Evolutionary conservation across 805 yeast genomes (phyloP).

Genomic region (Candida quercuum): DNA sequence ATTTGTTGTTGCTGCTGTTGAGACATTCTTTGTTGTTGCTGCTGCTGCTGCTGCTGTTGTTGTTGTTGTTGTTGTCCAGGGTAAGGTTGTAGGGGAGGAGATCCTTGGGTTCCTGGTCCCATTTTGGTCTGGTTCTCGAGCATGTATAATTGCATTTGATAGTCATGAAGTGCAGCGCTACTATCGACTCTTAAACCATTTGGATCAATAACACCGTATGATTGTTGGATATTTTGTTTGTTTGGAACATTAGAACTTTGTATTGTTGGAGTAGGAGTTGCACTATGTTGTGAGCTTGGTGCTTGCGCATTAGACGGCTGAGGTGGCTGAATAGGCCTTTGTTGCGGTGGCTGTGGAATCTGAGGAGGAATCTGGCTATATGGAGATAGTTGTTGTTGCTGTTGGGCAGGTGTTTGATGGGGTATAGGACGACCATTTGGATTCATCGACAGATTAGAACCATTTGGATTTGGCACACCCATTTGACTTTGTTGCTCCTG

Average conservation of each 20-base stretch:
- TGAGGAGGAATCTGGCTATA: too few species aligned
- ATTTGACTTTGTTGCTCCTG: constrained; percentile 3
- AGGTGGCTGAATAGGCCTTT: not conserved
- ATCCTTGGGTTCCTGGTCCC: constrained; percentile 4
- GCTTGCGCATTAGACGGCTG: not conserved
- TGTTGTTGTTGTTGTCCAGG: constrained; percentile 1
- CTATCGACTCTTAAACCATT: constrained; percentile 16
- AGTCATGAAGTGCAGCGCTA: constrained; percentile 63
- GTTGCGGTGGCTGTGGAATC: not conserved
- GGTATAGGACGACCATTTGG: not conserved
- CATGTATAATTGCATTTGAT: constrained; percentile 72
- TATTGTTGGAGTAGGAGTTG: not conserved
- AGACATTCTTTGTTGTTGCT: not conserved
- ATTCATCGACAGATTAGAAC: not conserved
- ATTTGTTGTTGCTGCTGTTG: not conserved
- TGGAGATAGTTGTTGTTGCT: constrained; percentile 1
- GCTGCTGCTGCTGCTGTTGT: constrained; percentile 2
- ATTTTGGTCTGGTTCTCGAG: constrained; percentile 68
- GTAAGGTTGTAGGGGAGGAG: not conserved
- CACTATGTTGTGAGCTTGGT: not conserved
- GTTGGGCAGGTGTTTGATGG: not conserved
- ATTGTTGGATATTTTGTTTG: too few species aligned
- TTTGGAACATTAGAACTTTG: not conserved
- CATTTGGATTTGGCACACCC: not conserved
- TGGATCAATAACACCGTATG: constrained; percentile 7